Evolutionary conservation across 371 early-diverging fungal species (phyloP), one percentile per base, ranked within the genome.

Genomic region (Syncephalastrum monosporum): DNA sequence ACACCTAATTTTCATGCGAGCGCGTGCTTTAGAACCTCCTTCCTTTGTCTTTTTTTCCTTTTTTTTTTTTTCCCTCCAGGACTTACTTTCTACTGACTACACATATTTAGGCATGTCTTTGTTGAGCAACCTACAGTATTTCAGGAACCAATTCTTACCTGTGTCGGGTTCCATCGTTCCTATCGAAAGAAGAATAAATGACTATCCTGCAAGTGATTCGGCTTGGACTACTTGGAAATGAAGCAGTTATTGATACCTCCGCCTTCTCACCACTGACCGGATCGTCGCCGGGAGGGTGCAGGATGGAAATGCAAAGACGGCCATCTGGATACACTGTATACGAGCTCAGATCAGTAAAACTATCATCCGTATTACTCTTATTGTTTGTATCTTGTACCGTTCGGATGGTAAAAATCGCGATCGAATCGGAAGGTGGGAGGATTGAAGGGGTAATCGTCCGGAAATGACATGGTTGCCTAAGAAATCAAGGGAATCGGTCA

Each of bases 81-180:
- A 64, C 63, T 64, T 76, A 76, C 80, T 79, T 69, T 79, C 80
- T 49, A 71, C 70, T 29, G 81, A 78, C 67, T 70, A 61, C 23
- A 33, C 47, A 47, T n/a, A 43, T 17, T 43, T 16, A 50, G 29
- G 13, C 47, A 25, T 13, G 5, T 33, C 14, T 2, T 44, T 29
- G 42, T 33, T 33, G 38, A 33, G 38, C 12, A 33, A 10, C 8
- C 10, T 12, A 10, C 12, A 33, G 2, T 10, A 5, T 33, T 33
- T 33, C 12, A 12, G 10, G 10, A 29, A 21, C 2, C 12, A 8
- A 12, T 33, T 57, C 44, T 67, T 63, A 71, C 86, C 75, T 96
- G 96, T 56, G 97, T 96, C 4, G 95, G 95, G 52, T 87, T 87
- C 96, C 95, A 95, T 61, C 96, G 81, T 83, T 95, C 94, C 82